A percentile compares a stretch with the other conserved stretches of the same genome.
Evolutionary conservation across 2,329 filamentous ascomycete genomes (phyloP).

Genomic region (Paracamarosporium sp.): DNA sequence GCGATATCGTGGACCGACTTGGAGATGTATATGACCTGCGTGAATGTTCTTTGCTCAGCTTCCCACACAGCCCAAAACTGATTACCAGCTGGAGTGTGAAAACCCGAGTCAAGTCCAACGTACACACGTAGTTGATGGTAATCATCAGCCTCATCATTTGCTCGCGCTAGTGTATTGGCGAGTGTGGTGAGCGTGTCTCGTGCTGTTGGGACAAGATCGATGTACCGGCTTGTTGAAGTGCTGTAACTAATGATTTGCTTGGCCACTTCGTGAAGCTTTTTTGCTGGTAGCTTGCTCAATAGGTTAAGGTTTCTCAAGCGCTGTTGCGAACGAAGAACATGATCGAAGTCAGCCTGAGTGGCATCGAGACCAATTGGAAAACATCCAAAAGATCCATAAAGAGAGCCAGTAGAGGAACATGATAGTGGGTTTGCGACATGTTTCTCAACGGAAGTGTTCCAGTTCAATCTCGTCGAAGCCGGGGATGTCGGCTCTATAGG

Average conservation of each 20-base stretch:
- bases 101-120: constrained; percentile 46
- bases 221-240: constrained; percentile 16
- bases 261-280: constrained; percentile 30
- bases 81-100: constrained; percentile 37
- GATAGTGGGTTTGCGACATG: constrained; percentile 38
- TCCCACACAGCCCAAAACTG: constrained; percentile 48
- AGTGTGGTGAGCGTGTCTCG: constrained; percentile 32
- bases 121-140: constrained; percentile 39
- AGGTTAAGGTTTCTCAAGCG: constrained; percentile 37
- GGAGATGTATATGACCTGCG: constrained; percentile 42
- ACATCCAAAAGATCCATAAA: constrained; percentile 39
- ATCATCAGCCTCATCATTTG: constrained; percentile 36
- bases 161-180: constrained; percentile 24
- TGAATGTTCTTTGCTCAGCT: constrained; percentile 33
- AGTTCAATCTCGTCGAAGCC: constrained; percentile 29
- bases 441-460: constrained; percentile 34
- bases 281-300: constrained; percentile 30
- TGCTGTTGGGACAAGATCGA: constrained; percentile 28
- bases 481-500: constrained; percentile 24
- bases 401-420: constrained; percentile 34
- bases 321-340: constrained; percentile 40
- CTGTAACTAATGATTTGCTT: constrained; percentile 22
- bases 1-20: constrained; percentile 42
- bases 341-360: constrained; percentile 38
- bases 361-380: constrained; percentile 45